Conservation (phyloP, 2,329 filamentous ascomycete species). For the Fusarium burgessii region DNA sequence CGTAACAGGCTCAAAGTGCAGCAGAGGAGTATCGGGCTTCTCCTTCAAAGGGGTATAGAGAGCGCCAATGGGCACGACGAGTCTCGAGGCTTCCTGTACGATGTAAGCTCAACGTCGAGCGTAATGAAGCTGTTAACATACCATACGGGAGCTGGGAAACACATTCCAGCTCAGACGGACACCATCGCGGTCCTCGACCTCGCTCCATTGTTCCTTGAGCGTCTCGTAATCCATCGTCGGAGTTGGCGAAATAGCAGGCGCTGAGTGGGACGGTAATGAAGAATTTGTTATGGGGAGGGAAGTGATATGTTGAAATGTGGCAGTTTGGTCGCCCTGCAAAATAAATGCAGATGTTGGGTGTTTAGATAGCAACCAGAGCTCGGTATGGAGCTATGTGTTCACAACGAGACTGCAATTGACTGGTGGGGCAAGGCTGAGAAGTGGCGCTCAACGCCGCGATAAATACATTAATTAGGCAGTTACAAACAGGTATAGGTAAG, state of each 20-base stretch:
- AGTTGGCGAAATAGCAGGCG: neutral
- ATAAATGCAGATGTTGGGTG: neutral
- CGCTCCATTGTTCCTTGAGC: slow-evolving; percentile 95
- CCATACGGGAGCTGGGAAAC: slow-evolving; percentile 98
- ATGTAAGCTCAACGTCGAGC: slow-evolving; percentile 13
- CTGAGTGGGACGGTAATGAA: neutral
- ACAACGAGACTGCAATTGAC: slow-evolving; percentile 18
- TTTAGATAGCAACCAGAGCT: slow-evolving; percentile 1
- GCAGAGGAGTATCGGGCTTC: slow-evolving; percentile 86
- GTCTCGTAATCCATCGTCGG: slow-evolving; percentile 86
- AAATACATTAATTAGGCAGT: neutral
- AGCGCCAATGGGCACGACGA: slow-evolving; percentile 95
- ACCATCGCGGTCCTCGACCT: slow-evolving; percentile 96
- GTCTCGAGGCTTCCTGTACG: slow-evolving; percentile 85
- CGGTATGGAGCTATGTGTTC: slow-evolving; percentile 32
- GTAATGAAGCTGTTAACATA: slow-evolving; percentile 55
- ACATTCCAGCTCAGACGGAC: slow-evolving; percentile 98
- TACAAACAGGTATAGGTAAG: neutral
- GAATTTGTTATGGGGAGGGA: neutral
- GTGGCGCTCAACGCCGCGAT: neutral
- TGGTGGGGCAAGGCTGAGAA: slow-evolving; percentile 1
- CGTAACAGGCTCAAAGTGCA: slow-evolving; percentile 96
- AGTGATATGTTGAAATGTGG: neutral
- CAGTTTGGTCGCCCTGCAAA: neutral
- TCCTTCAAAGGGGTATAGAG: slow-evolving; percentile 97